These are phyloP conservation scores for Calycina herbarum DNA, from an alignment of 2,329 filamentous ascomycete species.

Conservation along the genomic window DNA sequence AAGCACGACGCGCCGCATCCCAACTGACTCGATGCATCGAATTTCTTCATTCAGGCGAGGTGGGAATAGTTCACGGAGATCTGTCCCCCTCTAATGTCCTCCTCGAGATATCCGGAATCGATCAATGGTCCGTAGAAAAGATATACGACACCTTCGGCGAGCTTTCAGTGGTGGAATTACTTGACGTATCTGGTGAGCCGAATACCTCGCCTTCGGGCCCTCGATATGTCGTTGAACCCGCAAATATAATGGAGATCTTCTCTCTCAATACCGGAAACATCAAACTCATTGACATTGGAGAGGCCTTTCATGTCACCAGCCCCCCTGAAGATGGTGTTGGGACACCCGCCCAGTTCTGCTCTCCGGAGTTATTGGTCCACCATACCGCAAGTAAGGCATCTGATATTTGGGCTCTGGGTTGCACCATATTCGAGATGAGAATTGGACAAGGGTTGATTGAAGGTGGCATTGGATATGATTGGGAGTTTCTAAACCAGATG, in stretches of 20 bases:
- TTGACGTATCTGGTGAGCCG: background rate
- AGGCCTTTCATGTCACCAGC: background rate
- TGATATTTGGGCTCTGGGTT: slow-evolving; percentile 11
- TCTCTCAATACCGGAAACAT: slow-evolving; percentile 15
- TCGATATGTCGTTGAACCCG: background rate
- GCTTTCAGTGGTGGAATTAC: background rate
- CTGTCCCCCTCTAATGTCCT: slow-evolving; percentile 14
- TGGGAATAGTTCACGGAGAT: slow-evolving; percentile 15
- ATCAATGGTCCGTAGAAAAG: background rate
- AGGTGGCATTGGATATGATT: background rate
- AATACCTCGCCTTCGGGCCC: background rate
- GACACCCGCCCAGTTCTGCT: background rate
- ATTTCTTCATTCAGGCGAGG: slow-evolving; percentile 3
- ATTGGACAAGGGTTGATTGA: background rate
- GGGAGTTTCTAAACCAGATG: background rate
- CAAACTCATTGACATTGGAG: slow-evolving; percentile 17
- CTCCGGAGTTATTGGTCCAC: slow-evolving; percentile 5
- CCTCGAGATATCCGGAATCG: slow-evolving; percentile 6
- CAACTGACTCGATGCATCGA: background rate
- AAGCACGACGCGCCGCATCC: background rate
- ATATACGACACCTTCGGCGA: background rate
- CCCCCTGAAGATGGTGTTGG: background rate
- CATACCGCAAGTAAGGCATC: background rate
- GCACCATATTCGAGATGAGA: slow-evolving; percentile 10
- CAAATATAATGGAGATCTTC: slow-evolving; percentile 5